Percentiles rank a stretch among this genome's conserved stretches.
phyloP scores from a whole-genome alignment of 2,329 filamentous ascomycete genomes.

The Fusarium pilosicola region DNA sequence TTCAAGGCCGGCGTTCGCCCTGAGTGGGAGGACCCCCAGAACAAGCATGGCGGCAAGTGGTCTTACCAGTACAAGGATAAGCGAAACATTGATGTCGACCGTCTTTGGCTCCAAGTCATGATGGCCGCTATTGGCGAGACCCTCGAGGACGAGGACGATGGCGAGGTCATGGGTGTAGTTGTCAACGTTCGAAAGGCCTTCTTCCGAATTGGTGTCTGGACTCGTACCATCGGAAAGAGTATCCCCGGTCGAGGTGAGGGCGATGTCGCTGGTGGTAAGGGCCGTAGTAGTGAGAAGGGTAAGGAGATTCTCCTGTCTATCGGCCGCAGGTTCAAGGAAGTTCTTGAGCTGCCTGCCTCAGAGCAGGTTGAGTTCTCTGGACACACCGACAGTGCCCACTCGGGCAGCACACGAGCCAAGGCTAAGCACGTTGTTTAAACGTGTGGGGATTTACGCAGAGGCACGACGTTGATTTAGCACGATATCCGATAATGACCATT shows the following conservation, averaged over 20 bases:
- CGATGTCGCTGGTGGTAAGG: slow-evolving; percentile 79
- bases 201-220: slow-evolving; percentile 98
- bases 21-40: slow-evolving; percentile 98
- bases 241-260: slow-evolving; percentile 80
- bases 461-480: slow-evolving; percentile 41
- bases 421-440: slow-evolving; percentile 86
- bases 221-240: slow-evolving; percentile 88
- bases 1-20: slow-evolving; percentile 98
- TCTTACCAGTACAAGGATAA: slow-evolving; percentile 98
- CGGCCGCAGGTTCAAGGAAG: slow-evolving; percentile 91
- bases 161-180: slow-evolving; percentile 98
- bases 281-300: slow-evolving; percentile 81
- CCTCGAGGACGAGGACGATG: slow-evolving; percentile 91
- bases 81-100: slow-evolving; percentile 89
- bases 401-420: slow-evolving; percentile 94
- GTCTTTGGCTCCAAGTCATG: slow-evolving; percentile 97
- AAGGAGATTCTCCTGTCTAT: slow-evolving; percentile 86
- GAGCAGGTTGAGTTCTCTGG: slow-evolving; percentile 95
- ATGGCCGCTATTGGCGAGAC: slow-evolving; percentile 97
- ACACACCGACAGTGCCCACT: slow-evolving; percentile 92
- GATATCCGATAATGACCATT: slow-evolving; percentile 43
- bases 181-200: slow-evolving; percentile 99
- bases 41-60: slow-evolving; percentile 99
- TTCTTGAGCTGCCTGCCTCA: slow-evolving; percentile 78
- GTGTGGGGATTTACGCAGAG: slow-evolving; percentile 19